phyloP scores from a whole-genome alignment of 495 filamentous ascomycete species.

The Xylaria castorea region DNA sequence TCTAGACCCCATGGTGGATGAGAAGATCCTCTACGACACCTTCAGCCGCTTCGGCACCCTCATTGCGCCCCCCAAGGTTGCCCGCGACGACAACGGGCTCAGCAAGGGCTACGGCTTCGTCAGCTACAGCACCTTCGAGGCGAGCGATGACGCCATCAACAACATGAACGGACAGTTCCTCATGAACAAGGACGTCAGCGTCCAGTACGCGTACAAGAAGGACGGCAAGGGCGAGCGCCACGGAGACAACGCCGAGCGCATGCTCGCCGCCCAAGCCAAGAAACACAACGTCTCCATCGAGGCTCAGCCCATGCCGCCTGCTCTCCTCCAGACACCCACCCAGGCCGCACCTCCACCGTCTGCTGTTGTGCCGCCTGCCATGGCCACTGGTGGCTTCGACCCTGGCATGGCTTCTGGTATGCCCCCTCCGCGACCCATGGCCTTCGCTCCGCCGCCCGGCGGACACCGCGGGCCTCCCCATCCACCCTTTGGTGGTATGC shows the following conservation, averaged over 20 bases:
- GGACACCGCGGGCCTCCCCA: slow-evolving; percentile 54
- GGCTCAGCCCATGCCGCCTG: slow-evolving; percentile 65
- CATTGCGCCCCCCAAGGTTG: slow-evolving; percentile 86
- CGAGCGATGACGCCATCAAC: slow-evolving; percentile 86
- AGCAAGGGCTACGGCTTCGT: slow-evolving; percentile 98
- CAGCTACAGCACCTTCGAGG: slow-evolving; percentile 92
- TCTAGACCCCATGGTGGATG: slow-evolving; percentile 91
- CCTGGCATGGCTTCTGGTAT: slow-evolving; percentile 36
- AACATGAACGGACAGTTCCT: slow-evolving; percentile 98
- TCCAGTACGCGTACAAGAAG: slow-evolving; percentile 99
- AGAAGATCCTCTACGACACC: slow-evolving; percentile 96
- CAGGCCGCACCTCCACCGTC: slow-evolving; percentile 42
- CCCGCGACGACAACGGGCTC: slow-evolving; percentile 87
- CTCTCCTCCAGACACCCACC: slow-evolving; percentile 52
- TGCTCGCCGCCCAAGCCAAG: slow-evolving; percentile 89
- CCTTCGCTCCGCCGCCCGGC: slow-evolving; percentile 42
- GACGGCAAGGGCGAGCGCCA: slow-evolving; percentile 97
- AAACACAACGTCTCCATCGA: slow-evolving; percentile 89
- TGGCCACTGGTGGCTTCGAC: slow-evolving; percentile 41
- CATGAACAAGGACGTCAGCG: slow-evolving; percentile 93
- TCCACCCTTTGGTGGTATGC: slow-evolving; percentile 38
- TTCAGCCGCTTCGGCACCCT: slow-evolving; percentile 93
- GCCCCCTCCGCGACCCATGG: slow-evolving; percentile 39
- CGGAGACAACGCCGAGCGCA: slow-evolving; percentile 91
- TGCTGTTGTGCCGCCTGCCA: slow-evolving; percentile 34